Evolutionary conservation across 805 yeast species (phyloP).

Genomic region (Kurtzmaniella fragi): DNA sequence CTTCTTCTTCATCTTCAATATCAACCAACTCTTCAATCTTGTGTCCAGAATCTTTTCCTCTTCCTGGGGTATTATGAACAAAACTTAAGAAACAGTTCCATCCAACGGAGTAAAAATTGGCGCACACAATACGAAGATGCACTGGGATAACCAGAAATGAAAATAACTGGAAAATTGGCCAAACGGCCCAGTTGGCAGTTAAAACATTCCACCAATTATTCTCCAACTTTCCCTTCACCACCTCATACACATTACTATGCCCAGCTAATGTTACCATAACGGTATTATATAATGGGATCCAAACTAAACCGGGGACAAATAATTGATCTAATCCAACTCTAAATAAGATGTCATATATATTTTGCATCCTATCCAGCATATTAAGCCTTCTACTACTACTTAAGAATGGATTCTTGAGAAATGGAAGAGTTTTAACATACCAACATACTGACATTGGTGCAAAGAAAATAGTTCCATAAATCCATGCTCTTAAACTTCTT

Average conservation of each 20-base stretch:
- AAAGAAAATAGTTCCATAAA: constrained; percentile 34
- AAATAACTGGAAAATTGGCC: constrained; percentile 37
- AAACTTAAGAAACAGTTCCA: constrained; percentile 41
- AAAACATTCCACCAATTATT: constrained; percentile 39
- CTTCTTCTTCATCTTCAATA: constrained; percentile 31
- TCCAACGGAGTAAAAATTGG: constrained; percentile 36
- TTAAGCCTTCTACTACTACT: constrained; percentile 9
- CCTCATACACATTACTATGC: constrained; percentile 28
- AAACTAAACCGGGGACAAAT: constrained; percentile 31
- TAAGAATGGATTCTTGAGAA: constrained; percentile 31
- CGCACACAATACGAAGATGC: constrained; percentile 31
- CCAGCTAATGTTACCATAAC: constrained; percentile 33
- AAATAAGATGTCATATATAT: constrained; percentile 15
- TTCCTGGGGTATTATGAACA: constrained; percentile 44
- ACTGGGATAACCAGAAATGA: constrained; percentile 35
- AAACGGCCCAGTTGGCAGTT: constrained; percentile 36
- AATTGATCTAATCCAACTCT: constrained; percentile 33
- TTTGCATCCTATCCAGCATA: constrained; percentile 9
- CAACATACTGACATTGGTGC: constrained; percentile 37
- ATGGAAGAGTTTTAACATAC: constrained; percentile 35
- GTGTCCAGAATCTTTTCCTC: constrained; percentile 33
- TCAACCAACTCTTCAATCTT: constrained; percentile 34
- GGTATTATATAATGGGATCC: constrained; percentile 40
- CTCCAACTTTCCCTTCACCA: constrained; percentile 26
- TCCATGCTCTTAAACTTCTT: constrained; percentile 31